Conservation (phyloP, 148 eudicot genomes). For the Spergularia marina region DNA sequence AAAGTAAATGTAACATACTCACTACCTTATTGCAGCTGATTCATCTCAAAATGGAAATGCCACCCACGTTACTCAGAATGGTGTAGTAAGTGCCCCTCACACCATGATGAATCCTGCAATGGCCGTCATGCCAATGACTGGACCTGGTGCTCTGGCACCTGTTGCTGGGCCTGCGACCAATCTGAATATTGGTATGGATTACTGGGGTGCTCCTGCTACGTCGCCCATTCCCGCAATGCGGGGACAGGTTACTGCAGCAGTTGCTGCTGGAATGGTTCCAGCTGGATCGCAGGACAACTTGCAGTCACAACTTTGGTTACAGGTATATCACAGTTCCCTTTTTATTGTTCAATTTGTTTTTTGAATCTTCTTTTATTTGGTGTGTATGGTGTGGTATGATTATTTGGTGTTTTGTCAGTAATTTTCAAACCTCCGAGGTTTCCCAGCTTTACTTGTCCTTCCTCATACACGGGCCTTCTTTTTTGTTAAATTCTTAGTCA, state of each 20-base stretch:
- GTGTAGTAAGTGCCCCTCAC: constrained; percentile 50
- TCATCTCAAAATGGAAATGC: constrained; percentile 72
- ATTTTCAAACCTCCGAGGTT: too few species aligned
- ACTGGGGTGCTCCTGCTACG: constrained; percentile 70
- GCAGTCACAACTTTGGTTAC: constrained; percentile 85
- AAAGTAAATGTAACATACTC: constrained; percentile 6
- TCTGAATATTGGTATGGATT: constrained; percentile 96
- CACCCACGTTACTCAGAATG: constrained; percentile 62
- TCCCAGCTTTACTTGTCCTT: background rate
- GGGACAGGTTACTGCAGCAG: constrained; percentile 65
- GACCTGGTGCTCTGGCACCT: constrained; percentile 52
- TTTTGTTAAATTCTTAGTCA: background rate
- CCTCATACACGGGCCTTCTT: background rate
- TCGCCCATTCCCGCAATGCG: constrained; percentile 61
- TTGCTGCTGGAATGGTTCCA: constrained; percentile 66
- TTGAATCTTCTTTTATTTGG: background rate
- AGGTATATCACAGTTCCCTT: constrained; percentile 43
- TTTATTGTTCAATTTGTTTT: background rate
- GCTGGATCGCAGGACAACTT: constrained; percentile 77
- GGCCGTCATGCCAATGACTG: constrained; percentile 60
- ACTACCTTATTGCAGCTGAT: constrained; percentile 41
- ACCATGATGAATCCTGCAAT: constrained; percentile 57
- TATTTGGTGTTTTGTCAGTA: background rate
- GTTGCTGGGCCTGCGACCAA: constrained; percentile 84
- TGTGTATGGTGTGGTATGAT: background rate